A percentile compares a stretch with the other conserved stretches of the same genome.
Conservation (phyloP, 2,329 filamentous ascomycete genomes). For the Atkinsonella hypoxylon region DNA sequence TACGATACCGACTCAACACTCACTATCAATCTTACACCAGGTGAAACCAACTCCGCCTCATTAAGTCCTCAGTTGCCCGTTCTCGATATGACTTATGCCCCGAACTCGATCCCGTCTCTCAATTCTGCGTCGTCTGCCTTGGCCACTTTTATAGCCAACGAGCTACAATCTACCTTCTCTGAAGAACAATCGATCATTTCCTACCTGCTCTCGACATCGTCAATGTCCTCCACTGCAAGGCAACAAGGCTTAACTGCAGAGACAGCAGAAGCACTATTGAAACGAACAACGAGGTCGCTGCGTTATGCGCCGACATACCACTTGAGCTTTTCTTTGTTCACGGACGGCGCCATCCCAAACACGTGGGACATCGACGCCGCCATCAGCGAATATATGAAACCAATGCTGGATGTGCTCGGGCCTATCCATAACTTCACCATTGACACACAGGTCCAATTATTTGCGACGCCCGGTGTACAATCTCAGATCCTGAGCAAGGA, state of each 20-base stretch:
- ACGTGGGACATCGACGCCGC: constrained; percentile 86
- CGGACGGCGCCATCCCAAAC: constrained; percentile 62
- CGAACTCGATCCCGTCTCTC: constrained; percentile 52
- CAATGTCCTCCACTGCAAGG: constrained; percentile 35
- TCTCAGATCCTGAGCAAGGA: constrained; percentile 62
- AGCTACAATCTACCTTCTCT: constrained; percentile 66
- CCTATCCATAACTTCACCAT: constrained; percentile 91
- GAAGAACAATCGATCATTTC: constrained; percentile 85
- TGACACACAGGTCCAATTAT: constrained; percentile 91
- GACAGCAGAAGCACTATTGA: constrained; percentile 43
- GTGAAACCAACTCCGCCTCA: constrained; percentile 46
- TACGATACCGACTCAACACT: constrained; percentile 44
- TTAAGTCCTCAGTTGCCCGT: constrained; percentile 58
- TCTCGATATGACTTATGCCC: constrained; percentile 67
- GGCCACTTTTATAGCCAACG: constrained; percentile 65
- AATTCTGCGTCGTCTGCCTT: constrained; percentile 61
- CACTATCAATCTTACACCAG: constrained; percentile 57
- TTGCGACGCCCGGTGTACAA: constrained; percentile 59
- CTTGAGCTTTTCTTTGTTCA: constrained; percentile 90
- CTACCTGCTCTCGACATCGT: constrained; percentile 52
- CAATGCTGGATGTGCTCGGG: constrained; percentile 66
- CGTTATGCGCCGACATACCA: constrained; percentile 93
- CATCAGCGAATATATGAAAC: constrained; percentile 67
- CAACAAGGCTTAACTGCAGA: constrained; percentile 37
- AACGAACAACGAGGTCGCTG: constrained; percentile 71